Evolutionary conservation across 352 stramenopile genomes (phyloP).

Genomic region (Globisporangium cederbergense): DNA sequence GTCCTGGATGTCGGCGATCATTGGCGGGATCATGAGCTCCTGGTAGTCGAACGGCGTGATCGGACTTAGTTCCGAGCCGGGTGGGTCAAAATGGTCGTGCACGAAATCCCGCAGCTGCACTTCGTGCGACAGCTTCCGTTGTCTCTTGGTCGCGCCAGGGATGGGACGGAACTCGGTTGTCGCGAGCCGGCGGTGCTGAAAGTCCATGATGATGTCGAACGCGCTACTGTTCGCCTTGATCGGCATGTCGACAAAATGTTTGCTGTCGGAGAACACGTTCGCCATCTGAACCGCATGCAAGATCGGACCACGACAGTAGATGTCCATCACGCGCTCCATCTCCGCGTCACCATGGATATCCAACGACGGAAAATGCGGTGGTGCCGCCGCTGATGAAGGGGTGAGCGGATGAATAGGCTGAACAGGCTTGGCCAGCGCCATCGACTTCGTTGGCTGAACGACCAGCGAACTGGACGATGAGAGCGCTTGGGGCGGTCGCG

Average conservation of each 20-base stretch:
- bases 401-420: neutral
- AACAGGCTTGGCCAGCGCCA: neutral
- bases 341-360: constrained; percentile 36
- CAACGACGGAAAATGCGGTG: constrained; percentile 15
- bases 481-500: neutral
- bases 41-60: constrained; percentile 74
- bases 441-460: neutral
- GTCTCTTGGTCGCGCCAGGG: neutral
- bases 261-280: constrained; percentile 85
- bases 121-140: constrained; percentile 24
- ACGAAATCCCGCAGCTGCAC: constrained; percentile 61
- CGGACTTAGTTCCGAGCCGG: constrained; percentile 68
- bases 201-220: constrained; percentile 71
- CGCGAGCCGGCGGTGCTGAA: constrained; percentile 46
- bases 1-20: constrained; percentile 54
- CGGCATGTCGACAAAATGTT: constrained; percentile 93
- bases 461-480: neutral
- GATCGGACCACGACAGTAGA: constrained; percentile 68
- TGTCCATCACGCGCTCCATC: constrained; percentile 60
- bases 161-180: constrained; percentile 45
- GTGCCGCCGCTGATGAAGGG: neutral
- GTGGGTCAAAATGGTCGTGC: constrained; percentile 77
- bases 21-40: constrained; percentile 40
- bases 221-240: constrained; percentile 77
- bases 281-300: constrained; percentile 72